These are phyloP conservation scores for Stentor coeruleus DNA, from an alignment of 73 alveolate species.

Conservation along the genomic window DNA sequence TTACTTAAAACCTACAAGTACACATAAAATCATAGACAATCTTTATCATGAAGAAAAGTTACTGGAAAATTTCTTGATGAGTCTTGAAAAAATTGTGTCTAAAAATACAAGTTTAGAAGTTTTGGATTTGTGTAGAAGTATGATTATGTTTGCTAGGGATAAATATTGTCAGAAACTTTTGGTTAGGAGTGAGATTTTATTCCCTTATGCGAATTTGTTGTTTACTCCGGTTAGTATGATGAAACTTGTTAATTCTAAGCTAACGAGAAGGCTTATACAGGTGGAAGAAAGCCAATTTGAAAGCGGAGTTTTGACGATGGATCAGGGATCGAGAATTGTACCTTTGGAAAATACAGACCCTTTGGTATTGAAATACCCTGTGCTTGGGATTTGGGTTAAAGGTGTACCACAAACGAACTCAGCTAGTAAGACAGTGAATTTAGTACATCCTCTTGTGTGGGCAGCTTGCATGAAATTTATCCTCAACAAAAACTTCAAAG, in stretches of 20 bases:
- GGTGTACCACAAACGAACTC: slow-evolving; percentile 1
- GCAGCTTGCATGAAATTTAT: neutral
- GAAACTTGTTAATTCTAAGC: slow-evolving; percentile 10
- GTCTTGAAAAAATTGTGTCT: neutral
- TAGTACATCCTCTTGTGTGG: slow-evolving; percentile 18
- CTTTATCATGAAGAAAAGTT: neutral
- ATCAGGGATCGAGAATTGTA: slow-evolving; percentile 15
- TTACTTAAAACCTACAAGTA: neutral
- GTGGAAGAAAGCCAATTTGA: neutral
- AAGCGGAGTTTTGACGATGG: slow-evolving; percentile 22
- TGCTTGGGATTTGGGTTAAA: slow-evolving; percentile 22
- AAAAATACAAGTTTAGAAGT: neutral
- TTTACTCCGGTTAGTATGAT: neutral
- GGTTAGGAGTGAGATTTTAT: neutral
- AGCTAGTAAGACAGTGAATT: neutral
- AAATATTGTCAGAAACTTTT: neutral
- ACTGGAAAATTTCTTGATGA: neutral
- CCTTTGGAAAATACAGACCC: slow-evolving; percentile 23
- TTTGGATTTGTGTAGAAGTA: neutral
- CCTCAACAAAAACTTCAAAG: neutral
- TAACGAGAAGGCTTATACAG: slow-evolving; percentile 4
- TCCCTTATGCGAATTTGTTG: neutral
- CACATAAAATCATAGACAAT: neutral
- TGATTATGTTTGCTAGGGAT: neutral
- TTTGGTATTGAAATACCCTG: neutral